Conservation (phyloP, 2,329 filamentous ascomycete species). For the Xylaria sp. region DNA sequence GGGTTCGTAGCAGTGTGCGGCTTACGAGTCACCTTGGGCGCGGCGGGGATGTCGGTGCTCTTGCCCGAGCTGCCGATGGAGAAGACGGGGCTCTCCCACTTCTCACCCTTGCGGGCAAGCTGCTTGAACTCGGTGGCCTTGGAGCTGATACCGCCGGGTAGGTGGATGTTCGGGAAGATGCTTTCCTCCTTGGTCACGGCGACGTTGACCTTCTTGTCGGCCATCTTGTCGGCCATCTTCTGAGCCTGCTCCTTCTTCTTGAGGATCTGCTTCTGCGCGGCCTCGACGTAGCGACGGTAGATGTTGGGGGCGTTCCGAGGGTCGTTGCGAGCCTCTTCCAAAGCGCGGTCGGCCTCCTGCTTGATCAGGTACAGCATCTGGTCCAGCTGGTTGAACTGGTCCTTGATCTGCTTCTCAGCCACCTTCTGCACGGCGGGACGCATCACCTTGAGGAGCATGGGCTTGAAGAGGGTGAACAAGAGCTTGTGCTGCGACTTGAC, state of each 20-base stretch:
- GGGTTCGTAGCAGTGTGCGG: constrained; percentile 38
- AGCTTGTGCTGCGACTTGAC: constrained; percentile 96
- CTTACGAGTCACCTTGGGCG: constrained; percentile 58
- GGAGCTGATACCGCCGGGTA: constrained; percentile 87
- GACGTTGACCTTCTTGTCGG: constrained; percentile 79
- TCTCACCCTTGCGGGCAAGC: constrained; percentile 83
- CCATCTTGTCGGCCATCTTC: constrained; percentile 58
- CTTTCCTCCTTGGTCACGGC: constrained; percentile 88
- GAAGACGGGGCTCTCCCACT: constrained; percentile 96
- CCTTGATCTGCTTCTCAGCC: constrained; percentile 85
- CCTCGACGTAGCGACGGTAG: constrained; percentile 82
- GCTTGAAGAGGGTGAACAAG: constrained; percentile 85
- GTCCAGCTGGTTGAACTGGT: constrained; percentile 79
- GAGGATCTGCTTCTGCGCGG: constrained; percentile 74
- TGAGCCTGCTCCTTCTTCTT: constrained; percentile 81
- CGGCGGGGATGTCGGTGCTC: constrained; percentile 72
- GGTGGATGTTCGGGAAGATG: constrained; percentile 82
- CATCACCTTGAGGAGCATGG: constrained; percentile 81
- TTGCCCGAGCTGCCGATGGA: constrained; percentile 78
- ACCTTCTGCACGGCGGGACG: constrained; percentile 85
- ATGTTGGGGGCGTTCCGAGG: constrained; percentile 80
- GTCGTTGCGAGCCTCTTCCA: constrained; percentile 68
- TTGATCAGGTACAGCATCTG: constrained; percentile 76
- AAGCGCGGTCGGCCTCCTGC: constrained; percentile 77
- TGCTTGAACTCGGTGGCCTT: constrained; percentile 96